Evolutionary conservation across 345 rosid species (phyloP), one percentile per base, ranked within the genome.

Genomic region (Chamaenerion angustifolium): DNA sequence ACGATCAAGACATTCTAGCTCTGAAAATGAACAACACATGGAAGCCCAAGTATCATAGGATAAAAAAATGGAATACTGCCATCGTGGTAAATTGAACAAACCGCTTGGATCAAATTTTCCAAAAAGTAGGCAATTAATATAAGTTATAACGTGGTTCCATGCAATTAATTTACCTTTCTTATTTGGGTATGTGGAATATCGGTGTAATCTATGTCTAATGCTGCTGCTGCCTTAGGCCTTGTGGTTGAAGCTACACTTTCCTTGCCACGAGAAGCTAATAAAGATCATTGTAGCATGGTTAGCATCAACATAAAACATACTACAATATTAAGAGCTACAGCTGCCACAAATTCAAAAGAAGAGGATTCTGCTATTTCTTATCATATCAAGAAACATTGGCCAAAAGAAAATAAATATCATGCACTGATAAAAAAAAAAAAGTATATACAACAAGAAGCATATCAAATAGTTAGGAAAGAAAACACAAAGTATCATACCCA

Each of bases 161-260:
- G 44, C 0, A 43, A 41, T 19, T 42, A 17, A 2, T 3, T 54
- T 52, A 84, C 98, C 98, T 92, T 92, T 66, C 98, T 73, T 69
- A 92, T 87, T 62, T 92, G 96, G 52, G 95, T 61, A 71, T 74
- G 95, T 57, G 98, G 95, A 64, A 87, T 77, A 64, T 87, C 96
- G 23, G 76, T 75, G 46, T 92, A 92, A 68, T 92, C 96, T 58
- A 92, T 52, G 65, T 70, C 58, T 68, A 81, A 65, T 68, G 58
- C 69, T 47, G 70, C 37, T 11, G 66, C 57, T 55, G 62, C 81
- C 64, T 64, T 75, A 44, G 63, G 31, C 72, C 66, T 75, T 42
- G 92, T 59, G 48, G 77, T 57, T 47, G 69, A 57, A 1, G 83
- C 81, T 52, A 83, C 56, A 71, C 62, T 82, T 67, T 71, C 85